A percentile compares a stretch with the other conserved stretches of the same genome.
Conservation (phyloP, 306 rosid genomes). For the Vigna unguiculata region DNA sequence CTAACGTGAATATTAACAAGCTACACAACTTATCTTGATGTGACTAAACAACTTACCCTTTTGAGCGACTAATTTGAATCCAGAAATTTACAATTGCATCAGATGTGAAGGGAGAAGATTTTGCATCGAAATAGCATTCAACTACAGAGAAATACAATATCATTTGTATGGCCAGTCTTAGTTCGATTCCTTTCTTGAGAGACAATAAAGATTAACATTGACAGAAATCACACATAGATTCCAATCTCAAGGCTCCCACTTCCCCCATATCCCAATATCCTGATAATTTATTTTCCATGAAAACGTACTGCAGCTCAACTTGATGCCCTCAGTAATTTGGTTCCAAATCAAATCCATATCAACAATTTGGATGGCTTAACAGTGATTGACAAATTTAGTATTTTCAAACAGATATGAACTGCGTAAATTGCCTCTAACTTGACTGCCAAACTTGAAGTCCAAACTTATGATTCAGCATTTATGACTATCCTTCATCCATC, state of each 20-base stretch:
- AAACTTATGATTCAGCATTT: slow-evolving; percentile 5
- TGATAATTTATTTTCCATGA: not conserved
- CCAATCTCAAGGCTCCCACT: not conserved
- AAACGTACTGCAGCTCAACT: not conserved
- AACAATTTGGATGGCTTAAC: not conserved
- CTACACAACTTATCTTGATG: not conserved
- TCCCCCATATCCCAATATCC: not conserved
- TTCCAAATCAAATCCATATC: not conserved
- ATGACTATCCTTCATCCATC: not conserved
- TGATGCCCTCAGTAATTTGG: not conserved
- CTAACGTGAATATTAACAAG: not conserved
- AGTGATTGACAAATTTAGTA: not conserved
- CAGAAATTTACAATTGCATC: not conserved
- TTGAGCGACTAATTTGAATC: not conserved
- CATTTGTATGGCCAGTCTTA: not conserved
- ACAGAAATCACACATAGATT: not conserved
- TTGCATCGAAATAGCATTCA: not conserved
- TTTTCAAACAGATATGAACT: not conserved
- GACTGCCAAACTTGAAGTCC: not conserved
- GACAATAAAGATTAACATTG: not conserved
- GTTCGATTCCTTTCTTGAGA: not conserved
- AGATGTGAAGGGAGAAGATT: not conserved
- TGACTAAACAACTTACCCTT: not conserved
- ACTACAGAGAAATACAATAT: not conserved
- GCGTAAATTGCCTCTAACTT: slow-evolving; percentile 10